Evolutionary conservation across 495 filamentous ascomycete genomes (phyloP).

Genomic region (Penicillium argentinense): DNA sequence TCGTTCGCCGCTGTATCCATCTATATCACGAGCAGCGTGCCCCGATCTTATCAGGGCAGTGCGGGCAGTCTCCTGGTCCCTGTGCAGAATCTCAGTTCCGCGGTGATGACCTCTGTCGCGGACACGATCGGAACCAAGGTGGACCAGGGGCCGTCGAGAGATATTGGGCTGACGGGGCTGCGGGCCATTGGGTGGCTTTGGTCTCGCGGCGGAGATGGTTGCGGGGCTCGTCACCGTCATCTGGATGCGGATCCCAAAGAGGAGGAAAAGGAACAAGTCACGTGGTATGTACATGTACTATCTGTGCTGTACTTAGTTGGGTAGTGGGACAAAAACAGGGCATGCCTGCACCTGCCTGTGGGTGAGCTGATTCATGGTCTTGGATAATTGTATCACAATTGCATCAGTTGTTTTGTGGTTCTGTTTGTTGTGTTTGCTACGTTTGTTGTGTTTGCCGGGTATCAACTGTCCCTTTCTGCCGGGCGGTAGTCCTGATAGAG

Average conservation of each 20-base stretch:
- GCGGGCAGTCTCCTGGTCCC: conserved; percentile 36
- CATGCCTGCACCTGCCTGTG: no score
- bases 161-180: conserved; percentile 43
- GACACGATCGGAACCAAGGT: conserved; percentile 47
- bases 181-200: conserved; percentile 53
- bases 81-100: conserved; percentile 35
- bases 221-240: conserved; percentile 42
- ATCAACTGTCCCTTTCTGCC: no score
- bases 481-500: no score
- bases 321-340: no score
- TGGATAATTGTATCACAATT: no score
- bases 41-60: conserved; percentile 34
- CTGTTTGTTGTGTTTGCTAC: no score
- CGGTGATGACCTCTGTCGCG: conserved; percentile 45
- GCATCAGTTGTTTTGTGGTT: no score
- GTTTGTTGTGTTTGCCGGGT: no score
- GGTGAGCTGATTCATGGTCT: no score
- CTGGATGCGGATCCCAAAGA: conserved; percentile 45
- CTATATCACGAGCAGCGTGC: conserved; percentile 35
- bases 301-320: no score
- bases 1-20: conserved; percentile 36
- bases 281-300: no score
- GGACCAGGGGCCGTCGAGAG: conserved; percentile 30
- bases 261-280: conserved; percentile 53
- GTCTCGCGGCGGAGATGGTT: conserved; percentile 32